These are phyloP conservation scores for Xanthoconium separans DNA, from an alignment of 1,284 basidiomycete genomes.

Conservation along the genomic window DNA sequence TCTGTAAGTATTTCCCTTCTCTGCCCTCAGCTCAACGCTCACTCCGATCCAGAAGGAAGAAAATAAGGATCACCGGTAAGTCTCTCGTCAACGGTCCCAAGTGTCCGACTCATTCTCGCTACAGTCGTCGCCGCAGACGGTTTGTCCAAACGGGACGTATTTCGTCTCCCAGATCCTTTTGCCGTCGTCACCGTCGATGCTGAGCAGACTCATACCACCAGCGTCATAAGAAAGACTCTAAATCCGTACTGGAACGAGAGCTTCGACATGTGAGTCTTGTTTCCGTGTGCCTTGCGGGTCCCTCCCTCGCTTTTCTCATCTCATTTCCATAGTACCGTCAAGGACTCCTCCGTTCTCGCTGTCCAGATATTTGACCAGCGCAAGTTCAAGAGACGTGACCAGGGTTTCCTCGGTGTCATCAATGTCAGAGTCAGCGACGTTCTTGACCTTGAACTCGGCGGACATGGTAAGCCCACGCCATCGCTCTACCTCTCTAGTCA, in stretches of 20 bases:
- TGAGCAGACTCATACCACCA: constrained; percentile 91
- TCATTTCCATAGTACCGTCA: constrained; percentile 63
- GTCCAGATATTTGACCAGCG: constrained; percentile 97
- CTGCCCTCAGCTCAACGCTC: constrained; percentile 3
- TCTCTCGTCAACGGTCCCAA: not conserved
- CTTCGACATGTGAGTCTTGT: constrained; percentile 72
- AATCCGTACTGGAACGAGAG: constrained; percentile 96
- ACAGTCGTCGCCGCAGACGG: constrained; percentile 88
- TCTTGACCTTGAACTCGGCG: constrained; percentile 86
- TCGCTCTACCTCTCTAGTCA: not conserved
- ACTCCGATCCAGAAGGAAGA: constrained; percentile 45
- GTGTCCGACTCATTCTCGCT: not conserved
- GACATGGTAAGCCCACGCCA: constrained; percentile 66
- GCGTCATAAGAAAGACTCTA: constrained; percentile 85
- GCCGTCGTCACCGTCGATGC: constrained; percentile 94
- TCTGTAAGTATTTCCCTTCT: constrained; percentile 25
- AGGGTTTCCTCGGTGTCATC: constrained; percentile 93
- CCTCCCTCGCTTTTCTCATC: constrained; percentile 2
- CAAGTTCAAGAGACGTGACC: constrained; percentile 94
- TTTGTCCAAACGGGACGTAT: constrained; percentile 87
- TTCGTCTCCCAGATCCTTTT: constrained; percentile 91
- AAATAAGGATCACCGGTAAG: constrained; percentile 61
- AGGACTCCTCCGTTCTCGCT: constrained; percentile 87
- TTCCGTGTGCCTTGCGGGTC: not conserved
- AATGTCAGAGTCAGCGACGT: constrained; percentile 89